Base-by-base conservation (phyloP, 1,284 basidiomycete genomes). In the Omphalotus olearius region DNA sequence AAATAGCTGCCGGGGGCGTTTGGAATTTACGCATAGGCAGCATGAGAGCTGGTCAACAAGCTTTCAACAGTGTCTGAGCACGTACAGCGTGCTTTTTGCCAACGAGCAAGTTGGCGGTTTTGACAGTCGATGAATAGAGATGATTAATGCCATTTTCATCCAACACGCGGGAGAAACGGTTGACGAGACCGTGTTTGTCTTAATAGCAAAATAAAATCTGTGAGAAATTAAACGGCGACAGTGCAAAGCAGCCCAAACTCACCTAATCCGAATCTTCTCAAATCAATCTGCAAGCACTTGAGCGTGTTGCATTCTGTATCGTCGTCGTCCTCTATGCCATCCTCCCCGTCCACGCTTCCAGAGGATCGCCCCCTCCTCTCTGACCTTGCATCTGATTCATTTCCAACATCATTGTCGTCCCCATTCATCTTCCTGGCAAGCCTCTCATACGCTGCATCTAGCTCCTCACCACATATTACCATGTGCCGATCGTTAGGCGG, bases 91-190 rank as follows among this genome's bases (percentile, higher is more conserved):
- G 52, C 46, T 66, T 35, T 57, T 70, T 48, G 39, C 67, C 30
- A 28, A 88, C 88, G 59, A 91, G 73, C 30, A 92, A 69, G 65
- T 91, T 92, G 47, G 89, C 90, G 13, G 89, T 91, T 66, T 90
- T 88, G 62, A 83, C 87, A 10, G 89, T 91, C 42, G 87, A 90
- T 55, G 84, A 87, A 62, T 91, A 91, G 77, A 91, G 87, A 67
- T 91, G 89, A 64, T 88, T 85, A 65, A 91, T 87, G 4, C 79
- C 78, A 57, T 81, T 82, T 55, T 80, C 75, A 54, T 86, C 79
- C 7, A 91, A 75, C 10, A 86, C 76, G 18, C 80, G 75, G 18
- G 87, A 91, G 64, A 88, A 91, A 36, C 82, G 80, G 61, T 80
- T 88, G 47, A 91, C 84, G 7, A 91, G 74, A 25, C 88, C 88